Evolutionary conservation across 768 basidiomycete genomes (phyloP).

Genomic region (Tylopilus felleus): DNA sequence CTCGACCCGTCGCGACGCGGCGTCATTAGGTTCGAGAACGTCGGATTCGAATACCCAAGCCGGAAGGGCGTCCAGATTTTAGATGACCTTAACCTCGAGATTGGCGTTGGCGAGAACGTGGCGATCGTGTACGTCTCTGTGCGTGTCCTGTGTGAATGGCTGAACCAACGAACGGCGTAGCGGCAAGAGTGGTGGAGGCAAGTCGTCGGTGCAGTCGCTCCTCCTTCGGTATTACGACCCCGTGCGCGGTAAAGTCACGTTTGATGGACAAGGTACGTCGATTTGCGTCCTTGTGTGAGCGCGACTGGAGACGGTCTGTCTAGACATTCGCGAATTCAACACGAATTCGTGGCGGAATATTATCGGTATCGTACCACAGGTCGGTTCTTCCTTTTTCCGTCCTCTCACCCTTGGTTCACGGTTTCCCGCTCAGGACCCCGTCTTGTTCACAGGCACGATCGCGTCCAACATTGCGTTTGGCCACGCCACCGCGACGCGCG

Average conservation of each 20-base stretch:
- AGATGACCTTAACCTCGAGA: constrained; percentile 76
- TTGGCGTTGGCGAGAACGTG: constrained; percentile 82
- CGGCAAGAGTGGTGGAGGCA: constrained; percentile 91
- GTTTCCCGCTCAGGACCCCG: constrained; percentile 52
- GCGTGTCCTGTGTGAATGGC: neutral
- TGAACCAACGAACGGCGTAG: constrained; percentile 35
- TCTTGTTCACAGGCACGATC: constrained; percentile 89
- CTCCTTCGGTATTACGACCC: constrained; percentile 90
- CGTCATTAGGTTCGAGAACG: constrained; percentile 73
- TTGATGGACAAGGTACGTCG: constrained; percentile 73
- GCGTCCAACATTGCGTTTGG: constrained; percentile 95
- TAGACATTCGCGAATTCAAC: constrained; percentile 82
- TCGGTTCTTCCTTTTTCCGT: constrained; percentile 5
- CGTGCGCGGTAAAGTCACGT: constrained; percentile 74
- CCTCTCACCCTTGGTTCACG: neutral
- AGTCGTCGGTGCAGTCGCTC: constrained; percentile 87
- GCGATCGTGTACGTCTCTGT: constrained; percentile 77
- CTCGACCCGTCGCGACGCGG: constrained; percentile 60
- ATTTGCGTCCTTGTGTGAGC: neutral
- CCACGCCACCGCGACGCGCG: constrained; percentile 65
- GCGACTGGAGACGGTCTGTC: constrained; percentile 12
- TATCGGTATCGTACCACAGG: constrained; percentile 93
- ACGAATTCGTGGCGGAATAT: constrained; percentile 82
- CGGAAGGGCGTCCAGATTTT: constrained; percentile 78
- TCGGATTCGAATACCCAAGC: constrained; percentile 88